Evolutionary conservation across 192 early-diverging fungal genomes (phyloP), one percentile per base, ranked within the genome.

Genomic region (Mortierella hygrophila): DNA sequence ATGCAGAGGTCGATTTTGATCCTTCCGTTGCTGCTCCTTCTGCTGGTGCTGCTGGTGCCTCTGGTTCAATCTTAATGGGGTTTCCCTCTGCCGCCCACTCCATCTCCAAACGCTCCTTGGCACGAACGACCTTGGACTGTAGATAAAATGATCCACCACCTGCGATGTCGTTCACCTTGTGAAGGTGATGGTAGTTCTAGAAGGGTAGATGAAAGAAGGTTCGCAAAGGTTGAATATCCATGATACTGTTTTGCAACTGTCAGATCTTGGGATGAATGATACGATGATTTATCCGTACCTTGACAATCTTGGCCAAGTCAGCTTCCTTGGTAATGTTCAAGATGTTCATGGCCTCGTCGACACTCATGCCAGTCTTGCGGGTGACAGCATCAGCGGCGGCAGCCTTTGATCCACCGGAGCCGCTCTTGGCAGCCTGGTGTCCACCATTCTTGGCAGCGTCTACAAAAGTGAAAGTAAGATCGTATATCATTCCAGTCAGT

Each of bases 81-180:
- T 93, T 93, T 46, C 87, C 77, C 69, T 91, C 63, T 87, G 91
- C 89, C 26, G 93, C 93, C 90, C 96, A 90, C 80, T 99, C 97
- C 92, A 97, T 90, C 70, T 99, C 97, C 77, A 99, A 89, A 82
- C 98, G 95, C 88, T 99, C 98, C 75, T 96, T 96, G 35, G 98
- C 98, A 70, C 97, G 88, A 16, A 96, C 93, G 10, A 99, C 93
- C 86, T 99, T 99, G 47, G 96, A 97, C 76, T 98, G 97, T 40
- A 99, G 76, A 83, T 99, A 99, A 63, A 98, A 95, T 7, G 97
- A 97, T 11, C 98, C 98, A 54, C 97, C 97, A 46, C 91, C 90
- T 41, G 93, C 89, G 42, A 94, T 92, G 81, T 98, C 97, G 85
- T 99, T 99, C 35, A 89, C 93, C 37, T 94, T 93, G 89, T 96